Percentiles rank a stretch among this genome's conserved stretches.
phyloP scores from a whole-genome alignment of 768 basidiomycete species.

The Podaxis sp. region DNA sequence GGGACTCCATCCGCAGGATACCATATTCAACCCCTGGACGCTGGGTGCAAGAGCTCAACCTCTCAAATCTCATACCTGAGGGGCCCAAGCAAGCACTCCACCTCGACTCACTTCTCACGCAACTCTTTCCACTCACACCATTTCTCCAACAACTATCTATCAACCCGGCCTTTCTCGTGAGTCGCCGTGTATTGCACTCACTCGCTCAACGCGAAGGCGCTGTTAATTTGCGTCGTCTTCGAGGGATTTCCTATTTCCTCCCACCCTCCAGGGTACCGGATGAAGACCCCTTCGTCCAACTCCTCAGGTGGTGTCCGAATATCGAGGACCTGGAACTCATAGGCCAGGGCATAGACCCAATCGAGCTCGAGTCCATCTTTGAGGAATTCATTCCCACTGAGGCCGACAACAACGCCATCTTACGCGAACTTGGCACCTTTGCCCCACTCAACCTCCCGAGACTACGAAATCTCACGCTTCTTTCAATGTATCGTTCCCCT shows the following conservation, averaged over 20 bases:
- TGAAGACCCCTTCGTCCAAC: slow-evolving; percentile 59
- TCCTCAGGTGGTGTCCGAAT: slow-evolving; percentile 54
- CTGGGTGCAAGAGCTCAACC: slow-evolving; percentile 78
- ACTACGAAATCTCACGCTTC: slow-evolving; percentile 58
- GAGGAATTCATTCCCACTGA: not conserved
- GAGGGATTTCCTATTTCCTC: slow-evolving; percentile 54
- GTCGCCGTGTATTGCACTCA: slow-evolving; percentile 55
- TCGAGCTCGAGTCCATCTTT: slow-evolving; percentile 43
- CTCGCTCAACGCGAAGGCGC: slow-evolving; percentile 53
- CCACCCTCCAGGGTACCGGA: slow-evolving; percentile 31
- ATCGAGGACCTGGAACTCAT: slow-evolving; percentile 66
- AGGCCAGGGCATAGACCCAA: slow-evolving; percentile 56
- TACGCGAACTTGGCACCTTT: slow-evolving; percentile 30
- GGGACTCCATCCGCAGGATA: slow-evolving; percentile 88
- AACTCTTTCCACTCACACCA: slow-evolving; percentile 66
- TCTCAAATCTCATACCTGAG: slow-evolving; percentile 51
- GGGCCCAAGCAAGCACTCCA: slow-evolving; percentile 48
- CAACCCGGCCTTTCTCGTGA: slow-evolving; percentile 58
- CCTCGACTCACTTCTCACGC: slow-evolving; percentile 63
- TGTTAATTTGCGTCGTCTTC: slow-evolving; percentile 47
- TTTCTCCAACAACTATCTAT: slow-evolving; percentile 56
- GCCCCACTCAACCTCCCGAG: slow-evolving; percentile 52
- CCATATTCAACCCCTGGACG: slow-evolving; percentile 86
- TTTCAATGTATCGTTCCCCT: slow-evolving; percentile 68
- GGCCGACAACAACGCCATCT: not conserved